Percentiles rank a stretch among this genome's conserved stretches.
phyloP scores from a whole-genome alignment of 495 filamentous ascomycete genomes.

The Penicillium waksmanii region DNA sequence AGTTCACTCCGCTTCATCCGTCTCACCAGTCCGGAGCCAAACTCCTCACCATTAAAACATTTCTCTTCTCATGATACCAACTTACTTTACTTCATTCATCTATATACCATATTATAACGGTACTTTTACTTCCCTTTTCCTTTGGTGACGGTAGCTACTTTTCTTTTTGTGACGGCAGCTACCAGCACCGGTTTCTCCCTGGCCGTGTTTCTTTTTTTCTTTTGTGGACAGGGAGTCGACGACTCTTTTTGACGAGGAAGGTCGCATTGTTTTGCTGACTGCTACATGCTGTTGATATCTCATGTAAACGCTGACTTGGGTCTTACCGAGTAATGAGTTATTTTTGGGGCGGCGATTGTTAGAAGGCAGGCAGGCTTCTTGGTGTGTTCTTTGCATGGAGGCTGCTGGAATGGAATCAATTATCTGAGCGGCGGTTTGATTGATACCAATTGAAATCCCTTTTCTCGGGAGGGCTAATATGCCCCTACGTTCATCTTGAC shows the following conservation, averaged over 20 bases:
- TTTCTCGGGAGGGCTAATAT: slow-evolving; percentile 6
- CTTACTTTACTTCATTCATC: slow-evolving; percentile 22
- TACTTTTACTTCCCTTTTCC: background rate
- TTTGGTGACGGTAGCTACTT: background rate
- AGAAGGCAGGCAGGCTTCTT: slow-evolving; percentile 9
- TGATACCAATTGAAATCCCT: slow-evolving; percentile 32
- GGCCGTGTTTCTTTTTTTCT: background rate
- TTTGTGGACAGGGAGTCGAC: background rate
- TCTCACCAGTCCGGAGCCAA: slow-evolving; percentile 23
- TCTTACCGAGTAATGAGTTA: slow-evolving; percentile 17
- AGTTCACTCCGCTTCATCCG: slow-evolving; percentile 26
- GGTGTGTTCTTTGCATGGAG: slow-evolving; percentile 26
- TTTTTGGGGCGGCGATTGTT: slow-evolving; percentile 6
- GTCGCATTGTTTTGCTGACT: background rate
- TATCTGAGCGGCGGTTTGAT: slow-evolving; percentile 22
- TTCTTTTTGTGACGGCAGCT: background rate
- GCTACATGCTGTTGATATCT: slow-evolving; percentile 15
- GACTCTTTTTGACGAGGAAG: background rate
- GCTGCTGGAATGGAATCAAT: slow-evolving; percentile 24
- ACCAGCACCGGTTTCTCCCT: background rate
- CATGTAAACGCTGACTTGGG: slow-evolving; percentile 18
- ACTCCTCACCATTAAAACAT: slow-evolving; percentile 19
- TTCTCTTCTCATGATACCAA: slow-evolving; percentile 10
- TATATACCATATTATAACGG: slow-evolving; percentile 24
- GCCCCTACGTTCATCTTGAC: slow-evolving; percentile 16